These are phyloP conservation scores for Limnanthes douglasii DNA, from an alignment of 345 rosid genomes.

Conservation along the genomic window DNA sequence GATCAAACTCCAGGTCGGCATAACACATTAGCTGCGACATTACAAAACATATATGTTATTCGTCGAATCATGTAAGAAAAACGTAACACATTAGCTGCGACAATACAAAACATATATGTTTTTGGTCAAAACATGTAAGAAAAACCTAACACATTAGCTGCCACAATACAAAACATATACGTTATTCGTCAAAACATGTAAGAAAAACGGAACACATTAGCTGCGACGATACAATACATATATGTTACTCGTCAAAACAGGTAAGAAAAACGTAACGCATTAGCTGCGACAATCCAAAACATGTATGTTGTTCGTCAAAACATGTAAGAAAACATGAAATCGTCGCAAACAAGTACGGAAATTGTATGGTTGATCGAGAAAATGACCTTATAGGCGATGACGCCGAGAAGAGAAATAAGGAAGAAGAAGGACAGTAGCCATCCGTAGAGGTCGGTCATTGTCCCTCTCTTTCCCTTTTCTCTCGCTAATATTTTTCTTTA, in stretches of 20 bases:
- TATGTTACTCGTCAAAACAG: no score
- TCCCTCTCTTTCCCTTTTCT: neutral
- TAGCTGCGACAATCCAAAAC: neutral
- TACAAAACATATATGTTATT: neutral
- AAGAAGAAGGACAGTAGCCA: conserved; percentile 19
- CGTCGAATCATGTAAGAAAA: neutral
- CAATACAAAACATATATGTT: no score
- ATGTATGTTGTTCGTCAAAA: neutral
- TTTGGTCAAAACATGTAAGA: no score
- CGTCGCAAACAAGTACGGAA: no score
- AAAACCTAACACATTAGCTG: conserved; percentile 13
- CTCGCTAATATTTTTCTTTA: no score
- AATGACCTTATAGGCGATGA: conserved; percentile 16
- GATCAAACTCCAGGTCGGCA: conserved; percentile 27
- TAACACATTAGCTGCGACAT: conserved; percentile 23
- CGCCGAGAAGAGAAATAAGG: conserved; percentile 12
- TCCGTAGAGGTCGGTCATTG: conserved; percentile 14
- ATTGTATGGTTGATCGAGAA: neutral
- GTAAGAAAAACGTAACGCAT: neutral
- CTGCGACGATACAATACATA: no score
- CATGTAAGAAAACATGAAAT: neutral
- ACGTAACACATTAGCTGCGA: no score
- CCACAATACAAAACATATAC: neutral
- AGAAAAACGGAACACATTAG: neutral
- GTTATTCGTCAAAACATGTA: neutral